phyloP scores from a whole-genome alignment of 352 stramenopile genomes.

The Phytopythium aichiense region DNA sequence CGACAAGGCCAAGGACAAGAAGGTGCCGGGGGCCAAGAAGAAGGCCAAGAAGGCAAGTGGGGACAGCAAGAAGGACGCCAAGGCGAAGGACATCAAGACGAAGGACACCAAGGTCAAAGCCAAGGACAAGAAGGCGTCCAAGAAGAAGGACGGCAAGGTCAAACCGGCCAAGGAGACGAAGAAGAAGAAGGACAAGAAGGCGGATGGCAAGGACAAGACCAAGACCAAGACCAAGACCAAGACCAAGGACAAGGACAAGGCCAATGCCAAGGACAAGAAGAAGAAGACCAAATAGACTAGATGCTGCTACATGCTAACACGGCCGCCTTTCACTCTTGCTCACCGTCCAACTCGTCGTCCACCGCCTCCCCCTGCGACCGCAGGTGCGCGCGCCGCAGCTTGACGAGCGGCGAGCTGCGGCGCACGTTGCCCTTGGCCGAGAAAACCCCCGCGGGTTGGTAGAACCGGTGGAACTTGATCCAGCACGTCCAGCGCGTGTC shows the following conservation, averaged over 20 bases:
- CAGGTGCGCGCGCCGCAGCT: not conserved
- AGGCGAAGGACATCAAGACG: constrained; percentile 14
- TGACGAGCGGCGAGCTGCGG: not conserved
- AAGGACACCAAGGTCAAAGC: constrained; percentile 21
- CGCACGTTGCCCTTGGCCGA: constrained; percentile 1
- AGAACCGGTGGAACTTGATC: not conserved
- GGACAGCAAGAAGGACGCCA: constrained; percentile 35
- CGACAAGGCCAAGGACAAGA: constrained; percentile 52
- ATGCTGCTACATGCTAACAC: not conserved
- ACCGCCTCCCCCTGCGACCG: not conserved
- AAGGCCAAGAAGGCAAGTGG: constrained; percentile 26
- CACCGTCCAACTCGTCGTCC: too few relatives aligned
- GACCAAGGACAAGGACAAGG: constrained; percentile 11
- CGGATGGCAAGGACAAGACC: constrained; percentile 10
- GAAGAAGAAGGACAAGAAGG: constrained; percentile 17
- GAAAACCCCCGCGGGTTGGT: not conserved
- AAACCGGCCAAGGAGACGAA: constrained; percentile 15
- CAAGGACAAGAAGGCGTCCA: constrained; percentile 15
- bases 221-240: constrained; percentile 7
- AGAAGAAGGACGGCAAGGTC: constrained; percentile 17
- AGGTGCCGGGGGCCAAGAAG: constrained; percentile 52
- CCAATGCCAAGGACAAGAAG: constrained; percentile 9
- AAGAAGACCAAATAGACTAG: constrained; percentile 4
- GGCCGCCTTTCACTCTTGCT: too few relatives aligned
- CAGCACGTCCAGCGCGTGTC: not conserved